Base-by-base conservation (phyloP, 768 basidiomycete species). In the Cystobasidium ongulense region DNA sequence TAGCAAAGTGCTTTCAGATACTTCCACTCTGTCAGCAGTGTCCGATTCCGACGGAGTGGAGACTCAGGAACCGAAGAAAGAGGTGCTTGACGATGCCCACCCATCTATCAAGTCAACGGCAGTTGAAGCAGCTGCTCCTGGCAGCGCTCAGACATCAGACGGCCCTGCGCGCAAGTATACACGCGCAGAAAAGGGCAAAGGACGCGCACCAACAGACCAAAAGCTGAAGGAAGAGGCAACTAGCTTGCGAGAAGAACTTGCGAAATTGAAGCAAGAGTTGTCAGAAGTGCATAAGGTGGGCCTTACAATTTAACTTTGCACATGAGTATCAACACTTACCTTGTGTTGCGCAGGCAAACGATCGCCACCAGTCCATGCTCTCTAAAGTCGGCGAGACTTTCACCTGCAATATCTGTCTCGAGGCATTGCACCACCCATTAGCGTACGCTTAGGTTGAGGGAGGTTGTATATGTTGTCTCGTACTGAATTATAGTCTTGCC, bases 371-470 rank as follows among this genome's bases (percentile, higher is more conserved):
- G 33, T 27, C 52, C 23, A 4, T 54, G n/a, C 50, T 57, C 10
- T 21, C 52, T 15, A 29, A 31, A 36, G 54, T 71, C 33, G 35
- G 7, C 31, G 68, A 36, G 38, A 3, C 68, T 13, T 35, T 71
- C 46, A 71, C 50, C 8, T 71, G 68, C 53, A 71, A 71, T 36
- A 54, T 71, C 53, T 71, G 68, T 59, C 39, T 71, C 5, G 68
- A 71, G 25, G n/a, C 68, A 15, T 35, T 71, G 13, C 68, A 59
- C 21, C 52, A 71, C 31, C 68, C 68, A 8, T 36, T 71, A 10
- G 68, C 35, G 68, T 71, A 25, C 1, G 68, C 53, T 23, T n/a
- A n/a, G 8, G 50, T 15, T 50, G 23, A 8, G n/a, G 10, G 5
- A 21, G 15, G 43, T 17, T 7, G 7, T 21, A 10, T 2, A 25